A percentile compares a stretch with the other conserved stretches of the same genome.
Evolutionary conservation across 2,329 filamentous ascomycete genomes (phyloP).

Genomic region (Aspergillus hiratsukae): DNA sequence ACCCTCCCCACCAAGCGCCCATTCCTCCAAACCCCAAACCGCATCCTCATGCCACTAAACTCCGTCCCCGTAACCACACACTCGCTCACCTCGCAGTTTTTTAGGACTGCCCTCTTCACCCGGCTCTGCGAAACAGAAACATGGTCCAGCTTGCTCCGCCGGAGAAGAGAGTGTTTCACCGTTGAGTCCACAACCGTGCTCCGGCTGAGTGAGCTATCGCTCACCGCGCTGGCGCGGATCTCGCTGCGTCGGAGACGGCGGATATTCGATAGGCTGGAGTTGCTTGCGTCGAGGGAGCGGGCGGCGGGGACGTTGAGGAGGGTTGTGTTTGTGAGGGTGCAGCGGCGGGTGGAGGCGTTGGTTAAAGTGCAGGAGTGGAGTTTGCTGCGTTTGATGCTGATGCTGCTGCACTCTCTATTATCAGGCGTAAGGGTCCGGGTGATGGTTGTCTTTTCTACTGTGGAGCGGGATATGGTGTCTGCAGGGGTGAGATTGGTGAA

Average conservation of each 20-base stretch:
- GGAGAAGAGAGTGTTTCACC: constrained; percentile 10
- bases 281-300: constrained; percentile 6
- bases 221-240: constrained; percentile 14
- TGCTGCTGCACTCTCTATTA: background rate
- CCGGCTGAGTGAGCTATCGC: constrained; percentile 7
- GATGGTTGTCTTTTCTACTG: constrained; percentile 5
- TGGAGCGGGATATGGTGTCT: constrained; percentile 9
- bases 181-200: constrained; percentile 11
- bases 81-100: constrained; percentile 19
- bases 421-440: background rate
- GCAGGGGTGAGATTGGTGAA: constrained; percentile 10
- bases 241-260: constrained; percentile 10
- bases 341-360: constrained; percentile 10
- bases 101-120: constrained; percentile 9
- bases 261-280: constrained; percentile 13
- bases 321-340: constrained; percentile 10
- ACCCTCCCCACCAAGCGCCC: constrained; percentile 21
- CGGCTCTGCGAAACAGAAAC: constrained; percentile 7
- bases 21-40: constrained; percentile 23
- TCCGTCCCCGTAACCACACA: constrained; percentile 17
- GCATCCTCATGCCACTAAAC: constrained; percentile 20
- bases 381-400: constrained; percentile 13
- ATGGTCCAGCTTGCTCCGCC: constrained; percentile 10
- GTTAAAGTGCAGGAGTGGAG: constrained; percentile 14
- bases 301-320: constrained; percentile 12